Conservation (phyloP, 2,329 filamentous ascomycete genomes). For the Falciphora oryzae region DNA sequence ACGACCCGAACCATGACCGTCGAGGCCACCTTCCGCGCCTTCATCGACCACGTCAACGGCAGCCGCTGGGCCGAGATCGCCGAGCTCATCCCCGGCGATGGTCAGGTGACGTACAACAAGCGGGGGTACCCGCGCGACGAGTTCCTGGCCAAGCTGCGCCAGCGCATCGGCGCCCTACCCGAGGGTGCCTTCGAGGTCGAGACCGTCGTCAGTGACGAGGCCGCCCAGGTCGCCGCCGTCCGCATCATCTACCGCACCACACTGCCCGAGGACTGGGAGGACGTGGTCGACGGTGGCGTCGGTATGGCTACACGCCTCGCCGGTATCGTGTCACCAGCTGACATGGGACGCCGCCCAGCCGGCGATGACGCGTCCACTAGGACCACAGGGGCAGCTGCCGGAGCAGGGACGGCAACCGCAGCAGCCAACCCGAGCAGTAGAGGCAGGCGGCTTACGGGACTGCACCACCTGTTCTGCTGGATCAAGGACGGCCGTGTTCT, state of each 20-base stretch:
- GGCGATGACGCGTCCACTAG: neutral
- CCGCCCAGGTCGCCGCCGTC: constrained; percentile 3
- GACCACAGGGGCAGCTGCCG: neutral
- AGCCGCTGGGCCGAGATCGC: constrained; percentile 7
- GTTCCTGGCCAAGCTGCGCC: constrained; percentile 5
- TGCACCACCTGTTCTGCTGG: constrained; percentile 11
- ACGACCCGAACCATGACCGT: neutral
- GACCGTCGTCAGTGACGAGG: constrained; percentile 6
- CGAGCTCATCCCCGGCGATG: constrained; percentile 1
- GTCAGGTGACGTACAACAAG: constrained; percentile 7
- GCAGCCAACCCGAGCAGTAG: neutral
- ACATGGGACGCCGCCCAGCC: neutral
- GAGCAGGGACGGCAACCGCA: neutral
- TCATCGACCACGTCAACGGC: constrained; percentile 8
- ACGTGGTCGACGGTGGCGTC: neutral
- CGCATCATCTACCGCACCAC: constrained; percentile 7
- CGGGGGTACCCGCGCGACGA: neutral
- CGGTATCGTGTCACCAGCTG: neutral
- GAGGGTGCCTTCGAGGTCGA: constrained; percentile 8
- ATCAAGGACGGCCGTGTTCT: constrained; percentile 5
- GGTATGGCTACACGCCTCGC: neutral
- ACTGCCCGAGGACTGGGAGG: neutral
- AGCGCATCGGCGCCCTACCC: constrained; percentile 5
- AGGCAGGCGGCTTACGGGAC: neutral
- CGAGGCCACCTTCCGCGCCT: constrained; percentile 5